Base-by-base conservation (phyloP, 169 alveolate genomes). In the Cryptosporidium xiaoi region DNA sequence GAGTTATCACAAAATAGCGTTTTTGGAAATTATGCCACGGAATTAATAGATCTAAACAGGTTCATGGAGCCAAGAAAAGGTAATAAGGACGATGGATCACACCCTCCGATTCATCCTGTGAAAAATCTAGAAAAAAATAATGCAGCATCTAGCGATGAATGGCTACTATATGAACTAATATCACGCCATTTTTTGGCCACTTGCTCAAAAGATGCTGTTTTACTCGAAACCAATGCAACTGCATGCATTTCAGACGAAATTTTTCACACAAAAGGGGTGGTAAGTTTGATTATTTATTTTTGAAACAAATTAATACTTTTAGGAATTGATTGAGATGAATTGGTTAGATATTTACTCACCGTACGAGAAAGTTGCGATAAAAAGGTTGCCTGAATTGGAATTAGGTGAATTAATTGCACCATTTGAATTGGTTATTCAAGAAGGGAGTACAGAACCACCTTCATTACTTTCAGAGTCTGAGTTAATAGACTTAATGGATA, bases 91-190 rank as follows among this genome's bases (percentile, higher is more conserved):
- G 99, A 98, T 90, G 93, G 97, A 71, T 99, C 99, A 2, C 99
- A 98, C 92, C 99, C 99, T 20, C 99, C 99, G 1, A 98, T 98
- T 36, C 99, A 98, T 90, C 99, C 99, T 1, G 99, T 98, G n/a
- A 97, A 97, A 90, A 87, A 84, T 68, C 92, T 96, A 58, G 51
- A 90, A 71, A 90, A 93, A 87, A 90, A 90, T 46, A 92, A 91
- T 12, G 91, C 95, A 55, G 89, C 93, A 36, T 82, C 92, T 64
- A 91, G 89, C 77, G 91, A 91, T 44, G 95, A 94, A 71, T 96
- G 97, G 97, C 84, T 71, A 33, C 92, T 96, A 15, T 95, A 97
- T 91, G 96, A 95, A 62, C 77, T 95, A n/a, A 92, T 96, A 15
- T 69, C 96, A 20, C 91, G 97, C 64, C 98, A 95, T 90, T 96